Conservation (phyloP, 805 yeast genomes). For the Candida pseudoglaebosa region DNA sequence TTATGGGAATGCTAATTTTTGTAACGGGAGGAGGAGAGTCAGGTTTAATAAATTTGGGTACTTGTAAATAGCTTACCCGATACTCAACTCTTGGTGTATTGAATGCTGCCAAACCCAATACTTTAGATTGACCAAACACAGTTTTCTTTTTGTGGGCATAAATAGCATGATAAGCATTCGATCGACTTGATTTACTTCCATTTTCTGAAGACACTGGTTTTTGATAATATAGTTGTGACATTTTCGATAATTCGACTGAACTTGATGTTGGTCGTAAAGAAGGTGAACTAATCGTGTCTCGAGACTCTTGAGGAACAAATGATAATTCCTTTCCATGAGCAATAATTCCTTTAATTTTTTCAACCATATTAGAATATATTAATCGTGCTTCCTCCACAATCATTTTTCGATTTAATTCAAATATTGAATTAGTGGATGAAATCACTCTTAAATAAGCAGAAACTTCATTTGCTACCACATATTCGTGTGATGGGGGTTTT, state of each 20-base stretch:
- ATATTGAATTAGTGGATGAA: conserved; percentile 19
- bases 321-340: conserved; percentile 21
- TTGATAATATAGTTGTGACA: conserved; percentile 25
- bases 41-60: conserved; percentile 14
- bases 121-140: conserved; percentile 26
- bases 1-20: conserved; percentile 26
- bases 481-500: conserved; percentile 20
- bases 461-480: conserved; percentile 28
- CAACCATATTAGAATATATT: conserved; percentile 25
- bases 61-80: conserved; percentile 20
- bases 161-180: conserved; percentile 13
- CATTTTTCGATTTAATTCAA: conserved; percentile 27
- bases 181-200: conserved; percentile 6
- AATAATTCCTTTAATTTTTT: conserved; percentile 25
- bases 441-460: conserved; percentile 22
- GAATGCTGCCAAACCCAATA: conserved; percentile 29
- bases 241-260: conserved; percentile 23
- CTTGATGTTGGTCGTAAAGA: conserved; percentile 17
- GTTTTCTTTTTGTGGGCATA: conserved; percentile 27
- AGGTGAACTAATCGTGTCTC: conserved; percentile 2
- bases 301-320: conserved; percentile 6
- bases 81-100: conserved; percentile 30
- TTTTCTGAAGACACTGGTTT: conserved; percentile 8
- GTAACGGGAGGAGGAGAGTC: conserved; percentile 7
- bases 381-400: conserved; percentile 31